These are phyloP conservation scores for Aspergillus phoenicis DNA, from an alignment of 2,329 filamentous ascomycete genomes.

Conservation along the genomic window DNA sequence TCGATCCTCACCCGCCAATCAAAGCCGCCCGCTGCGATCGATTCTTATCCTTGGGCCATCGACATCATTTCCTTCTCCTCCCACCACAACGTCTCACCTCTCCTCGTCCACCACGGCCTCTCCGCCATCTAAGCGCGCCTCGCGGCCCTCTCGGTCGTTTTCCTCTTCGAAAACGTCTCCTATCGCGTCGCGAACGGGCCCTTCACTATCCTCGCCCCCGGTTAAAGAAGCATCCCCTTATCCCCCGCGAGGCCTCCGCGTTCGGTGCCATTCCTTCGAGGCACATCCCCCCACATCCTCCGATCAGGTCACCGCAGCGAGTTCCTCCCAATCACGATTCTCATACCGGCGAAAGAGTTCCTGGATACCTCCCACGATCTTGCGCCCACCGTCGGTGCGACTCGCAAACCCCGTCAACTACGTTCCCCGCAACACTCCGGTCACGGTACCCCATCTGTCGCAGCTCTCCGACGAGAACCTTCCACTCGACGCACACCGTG, in stretches of 20 bases:
- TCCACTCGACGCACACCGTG: constrained; percentile 41
- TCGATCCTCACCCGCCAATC: constrained; percentile 26
- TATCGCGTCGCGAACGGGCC: constrained; percentile 21
- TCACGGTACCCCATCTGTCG: constrained; percentile 44
- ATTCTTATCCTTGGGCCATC: constrained; percentile 11
- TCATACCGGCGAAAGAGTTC: constrained; percentile 16
- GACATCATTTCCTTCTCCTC: constrained; percentile 9
- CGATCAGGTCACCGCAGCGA: constrained; percentile 16
- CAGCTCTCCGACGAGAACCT: constrained; percentile 38
- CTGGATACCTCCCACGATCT: constrained; percentile 26
- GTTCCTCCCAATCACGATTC: constrained; percentile 14
- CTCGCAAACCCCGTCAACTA: constrained; percentile 66
- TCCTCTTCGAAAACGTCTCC: constrained; percentile 32
- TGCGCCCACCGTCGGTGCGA: constrained; percentile 50
- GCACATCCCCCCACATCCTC: constrained; percentile 18
- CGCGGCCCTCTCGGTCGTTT: constrained; percentile 11
- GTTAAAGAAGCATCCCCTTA: constrained; percentile 32
- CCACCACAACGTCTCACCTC: constrained; percentile 12
- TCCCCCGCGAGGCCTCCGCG: constrained; percentile 20
- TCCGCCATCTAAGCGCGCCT: constrained; percentile 11
- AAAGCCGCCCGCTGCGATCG: constrained; percentile 13
- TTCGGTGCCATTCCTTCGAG: constrained; percentile 19
- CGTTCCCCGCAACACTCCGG: constrained; percentile 57
- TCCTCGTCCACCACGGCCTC: constrained; percentile 18
- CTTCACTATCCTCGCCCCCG: constrained; percentile 42